These are phyloP conservation scores for Verruconis gallopava DNA, from an alignment of 2,329 filamentous ascomycete genomes.

Conservation along the genomic window DNA sequence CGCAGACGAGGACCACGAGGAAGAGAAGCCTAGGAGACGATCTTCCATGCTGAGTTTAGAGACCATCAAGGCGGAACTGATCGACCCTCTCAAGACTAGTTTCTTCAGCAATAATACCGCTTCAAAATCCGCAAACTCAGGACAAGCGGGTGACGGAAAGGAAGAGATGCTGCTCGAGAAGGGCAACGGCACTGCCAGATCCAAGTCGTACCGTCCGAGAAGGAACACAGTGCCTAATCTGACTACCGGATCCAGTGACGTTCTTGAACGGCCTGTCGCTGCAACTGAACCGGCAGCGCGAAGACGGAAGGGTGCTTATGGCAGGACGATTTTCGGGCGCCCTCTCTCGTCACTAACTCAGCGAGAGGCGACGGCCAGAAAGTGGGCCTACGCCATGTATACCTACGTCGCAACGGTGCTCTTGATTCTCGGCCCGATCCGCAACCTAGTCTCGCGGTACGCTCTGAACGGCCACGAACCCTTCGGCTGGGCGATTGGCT, in stretches of 20 bases:
- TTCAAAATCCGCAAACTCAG: conserved; percentile 19
- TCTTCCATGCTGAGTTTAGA: conserved; percentile 16
- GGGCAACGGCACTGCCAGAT: neutral
- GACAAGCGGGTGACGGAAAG: neutral
- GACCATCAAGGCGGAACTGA: conserved; percentile 19
- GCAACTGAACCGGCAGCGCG: neutral
- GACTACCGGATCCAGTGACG: too few relatives aligned
- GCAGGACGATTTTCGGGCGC: conserved; percentile 22
- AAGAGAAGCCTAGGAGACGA: conserved; percentile 10
- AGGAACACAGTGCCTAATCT: conserved; percentile 9
- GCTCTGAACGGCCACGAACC: conserved; percentile 66
- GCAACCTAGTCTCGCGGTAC: conserved; percentile 51
- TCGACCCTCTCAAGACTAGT: conserved; percentile 15
- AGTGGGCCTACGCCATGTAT: conserved; percentile 73
- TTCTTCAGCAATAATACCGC: conserved; percentile 10
- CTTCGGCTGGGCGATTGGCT: conserved; percentile 83
- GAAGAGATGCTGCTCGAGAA: neutral
- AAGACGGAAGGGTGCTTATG: neutral
- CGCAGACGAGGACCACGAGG: conserved; percentile 30
- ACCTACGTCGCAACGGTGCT: conserved; percentile 56
- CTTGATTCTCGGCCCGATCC: conserved; percentile 58
- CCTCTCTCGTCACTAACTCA: conserved; percentile 72
- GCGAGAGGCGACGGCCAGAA: conserved; percentile 59
- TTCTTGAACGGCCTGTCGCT: too few relatives aligned
- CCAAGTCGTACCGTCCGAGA: neutral